Percentiles rank a stretch among this genome's conserved stretches.
Evolutionary conservation across 768 basidiomycete genomes (phyloP).

Genomic region (Lentinula sp.): DNA sequence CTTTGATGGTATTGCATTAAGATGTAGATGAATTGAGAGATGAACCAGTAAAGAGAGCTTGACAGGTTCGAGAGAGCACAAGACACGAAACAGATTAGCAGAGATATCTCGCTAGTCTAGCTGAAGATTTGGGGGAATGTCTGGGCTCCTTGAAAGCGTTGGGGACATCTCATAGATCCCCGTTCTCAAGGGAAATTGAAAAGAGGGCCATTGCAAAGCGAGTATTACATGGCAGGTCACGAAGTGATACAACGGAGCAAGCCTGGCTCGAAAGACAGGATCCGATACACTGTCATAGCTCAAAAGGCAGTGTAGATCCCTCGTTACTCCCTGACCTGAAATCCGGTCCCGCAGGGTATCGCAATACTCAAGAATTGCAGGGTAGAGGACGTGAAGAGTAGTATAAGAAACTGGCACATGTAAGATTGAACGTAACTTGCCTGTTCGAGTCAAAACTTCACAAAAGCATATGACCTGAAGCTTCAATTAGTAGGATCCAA

Average conservation of each 20-base stretch:
- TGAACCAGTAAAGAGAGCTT: not conserved
- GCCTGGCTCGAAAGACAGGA: not conserved
- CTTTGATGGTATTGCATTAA: not conserved
- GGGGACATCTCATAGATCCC: no score
- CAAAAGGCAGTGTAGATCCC: not conserved
- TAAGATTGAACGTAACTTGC: not conserved
- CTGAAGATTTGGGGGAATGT: not conserved
- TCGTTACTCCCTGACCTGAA: not conserved
- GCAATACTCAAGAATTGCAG: not conserved
- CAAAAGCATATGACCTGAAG: not conserved
- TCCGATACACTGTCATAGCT: not conserved
- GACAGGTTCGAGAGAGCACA: not conserved
- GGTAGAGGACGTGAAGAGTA: not conserved
- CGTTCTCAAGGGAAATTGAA: no score
- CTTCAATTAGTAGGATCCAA: not conserved
- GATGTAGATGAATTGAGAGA: not conserved
- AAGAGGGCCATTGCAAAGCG: not conserved
- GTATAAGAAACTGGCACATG: not conserved
- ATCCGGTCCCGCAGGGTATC: not conserved
- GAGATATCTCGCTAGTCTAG: not conserved
- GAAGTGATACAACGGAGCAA: no score
- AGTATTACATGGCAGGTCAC: no score
- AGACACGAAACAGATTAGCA: no score
- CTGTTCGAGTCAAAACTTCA: not conserved
- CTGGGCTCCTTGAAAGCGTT: no score